A percentile compares a stretch with the other conserved stretches of the same genome.
Evolutionary conservation across 768 basidiomycete species (phyloP).

Genomic region (Lactifluus subvellereus): DNA sequence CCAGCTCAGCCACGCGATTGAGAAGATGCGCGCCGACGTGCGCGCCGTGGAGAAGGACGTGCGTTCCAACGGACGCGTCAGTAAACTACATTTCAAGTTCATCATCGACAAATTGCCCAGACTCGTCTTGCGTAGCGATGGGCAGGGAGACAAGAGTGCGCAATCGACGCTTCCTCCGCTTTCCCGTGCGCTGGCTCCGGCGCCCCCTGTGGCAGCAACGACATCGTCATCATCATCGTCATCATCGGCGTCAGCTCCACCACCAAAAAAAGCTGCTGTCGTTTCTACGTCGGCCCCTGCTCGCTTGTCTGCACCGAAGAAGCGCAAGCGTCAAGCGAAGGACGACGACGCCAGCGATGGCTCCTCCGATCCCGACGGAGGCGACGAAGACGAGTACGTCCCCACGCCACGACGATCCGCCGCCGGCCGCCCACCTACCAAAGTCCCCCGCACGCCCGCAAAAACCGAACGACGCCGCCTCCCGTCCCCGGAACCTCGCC

Average conservation of each 20-base stretch:
- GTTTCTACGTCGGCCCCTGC: neutral
- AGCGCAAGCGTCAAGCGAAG: conserved; percentile 7
- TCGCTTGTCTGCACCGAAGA: neutral
- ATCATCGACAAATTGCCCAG: conserved; percentile 33
- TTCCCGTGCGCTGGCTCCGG: neutral
- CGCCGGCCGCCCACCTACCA: neutral
- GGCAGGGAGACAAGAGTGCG: conserved; percentile 23
- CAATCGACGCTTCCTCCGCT: conserved; percentile 8
- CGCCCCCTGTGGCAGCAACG: neutral
- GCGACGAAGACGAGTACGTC: neutral
- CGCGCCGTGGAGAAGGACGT: conserved; percentile 55
- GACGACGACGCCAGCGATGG: neutral
- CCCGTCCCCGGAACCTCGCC: neutral
- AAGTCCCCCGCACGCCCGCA: neutral
- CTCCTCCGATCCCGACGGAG: neutral
- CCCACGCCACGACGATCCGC: neutral
- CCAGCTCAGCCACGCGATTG: conserved; percentile 42
- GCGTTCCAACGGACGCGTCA: conserved; percentile 54
- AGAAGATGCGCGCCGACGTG: conserved; percentile 50
- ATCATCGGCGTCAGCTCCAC: neutral
- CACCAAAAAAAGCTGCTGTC: neutral
- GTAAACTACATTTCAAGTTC: conserved; percentile 50
- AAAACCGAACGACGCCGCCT: neutral
- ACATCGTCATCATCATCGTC: neutral
- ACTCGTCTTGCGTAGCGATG: conserved; percentile 21